phyloP scores from a whole-genome alignment of 345 rosid species.

The Microthlaspi erraticum region DNA sequence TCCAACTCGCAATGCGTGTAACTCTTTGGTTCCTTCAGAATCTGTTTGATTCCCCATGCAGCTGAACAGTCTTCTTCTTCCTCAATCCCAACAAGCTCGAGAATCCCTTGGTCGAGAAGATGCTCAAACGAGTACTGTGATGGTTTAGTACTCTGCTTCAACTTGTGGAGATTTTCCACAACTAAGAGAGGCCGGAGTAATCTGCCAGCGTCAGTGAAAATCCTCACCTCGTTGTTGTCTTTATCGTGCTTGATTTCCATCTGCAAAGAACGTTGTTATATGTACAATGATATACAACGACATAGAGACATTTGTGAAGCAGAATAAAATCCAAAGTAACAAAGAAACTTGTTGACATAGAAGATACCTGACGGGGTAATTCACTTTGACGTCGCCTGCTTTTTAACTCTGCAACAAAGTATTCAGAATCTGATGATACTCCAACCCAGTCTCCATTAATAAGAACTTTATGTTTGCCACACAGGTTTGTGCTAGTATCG shows the following conservation, averaged over 20 bases:
- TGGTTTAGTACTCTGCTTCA: slow-evolving; percentile 55
- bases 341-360: slow-evolving; percentile 8
- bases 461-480: slow-evolving; percentile 63
- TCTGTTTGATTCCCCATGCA: slow-evolving; percentile 69
- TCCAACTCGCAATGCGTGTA: slow-evolving; percentile 86
- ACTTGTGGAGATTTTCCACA: slow-evolving; percentile 61
- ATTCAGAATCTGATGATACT: slow-evolving; percentile 59
- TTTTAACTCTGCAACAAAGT: slow-evolving; percentile 62
- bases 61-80: slow-evolving; percentile 85
- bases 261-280: slow-evolving; percentile 46
- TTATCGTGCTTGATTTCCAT: slow-evolving; percentile 80
- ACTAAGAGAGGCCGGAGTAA: slow-evolving; percentile 86
- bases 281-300: slow-evolving; percentile 3
- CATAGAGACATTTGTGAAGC: neutral
- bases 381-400: slow-evolving; percentile 61
- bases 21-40: slow-evolving; percentile 50
- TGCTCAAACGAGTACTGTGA: slow-evolving; percentile 51
- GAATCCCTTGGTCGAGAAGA: slow-evolving; percentile 70
- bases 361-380: slow-evolving; percentile 66
- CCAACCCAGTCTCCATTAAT: slow-evolving; percentile 94
- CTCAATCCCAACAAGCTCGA: slow-evolving; percentile 73
- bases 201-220: slow-evolving; percentile 85
- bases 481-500: slow-evolving; percentile 55
- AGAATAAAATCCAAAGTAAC: slow-evolving; percentile 1
- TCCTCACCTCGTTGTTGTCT: slow-evolving; percentile 70